phyloP scores from a whole-genome alignment of 139 green algal species.

The Chlorella sp. region DNA sequence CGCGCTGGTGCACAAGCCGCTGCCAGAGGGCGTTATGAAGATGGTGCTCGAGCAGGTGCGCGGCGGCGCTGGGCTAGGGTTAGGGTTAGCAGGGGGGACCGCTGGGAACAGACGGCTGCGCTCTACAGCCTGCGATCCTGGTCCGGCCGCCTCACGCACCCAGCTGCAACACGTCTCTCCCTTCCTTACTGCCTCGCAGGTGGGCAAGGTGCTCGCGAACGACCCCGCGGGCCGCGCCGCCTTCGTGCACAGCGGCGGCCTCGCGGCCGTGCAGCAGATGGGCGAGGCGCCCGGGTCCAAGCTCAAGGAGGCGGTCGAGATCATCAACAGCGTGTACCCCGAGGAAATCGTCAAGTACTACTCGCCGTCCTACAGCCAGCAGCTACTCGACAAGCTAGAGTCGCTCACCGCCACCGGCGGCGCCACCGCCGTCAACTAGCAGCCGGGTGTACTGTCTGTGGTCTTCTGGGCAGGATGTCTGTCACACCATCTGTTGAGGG shows the following conservation, averaged over 20 bases:
- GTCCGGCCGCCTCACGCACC: no score
- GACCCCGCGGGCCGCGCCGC: slow-evolving; percentile 57
- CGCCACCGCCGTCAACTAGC: no score
- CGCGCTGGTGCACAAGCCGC: slow-evolving; percentile 59
- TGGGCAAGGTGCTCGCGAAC: slow-evolving; percentile 74
- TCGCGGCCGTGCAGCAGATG: slow-evolving; percentile 80
- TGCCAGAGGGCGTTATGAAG: slow-evolving; percentile 73
- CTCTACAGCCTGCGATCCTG: no score
- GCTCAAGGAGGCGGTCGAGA: slow-evolving; percentile 72
- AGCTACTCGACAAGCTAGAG: slow-evolving; percentile 81
- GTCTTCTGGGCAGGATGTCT: no score
- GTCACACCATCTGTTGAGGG: no score
- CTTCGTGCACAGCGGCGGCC: slow-evolving; percentile 78
- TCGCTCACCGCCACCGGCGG: not conserved
- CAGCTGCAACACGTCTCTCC: no score
- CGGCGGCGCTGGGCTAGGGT: no score
- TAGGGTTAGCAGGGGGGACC: no score
- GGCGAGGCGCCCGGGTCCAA: slow-evolving; percentile 56
- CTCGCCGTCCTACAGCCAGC: slow-evolving; percentile 65
- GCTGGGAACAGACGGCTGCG: no score
- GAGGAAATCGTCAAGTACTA: slow-evolving; percentile 58
- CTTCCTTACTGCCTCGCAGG: no score
- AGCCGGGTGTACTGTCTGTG: no score
- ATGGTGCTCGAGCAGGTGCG: slow-evolving; percentile 76
- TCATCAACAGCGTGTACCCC: slow-evolving; percentile 83